A percentile compares a stretch with the other conserved stretches of the same genome.
Conservation (phyloP, 2,329 filamentous ascomycete species). For the Achaetomium macrosporum region DNA sequence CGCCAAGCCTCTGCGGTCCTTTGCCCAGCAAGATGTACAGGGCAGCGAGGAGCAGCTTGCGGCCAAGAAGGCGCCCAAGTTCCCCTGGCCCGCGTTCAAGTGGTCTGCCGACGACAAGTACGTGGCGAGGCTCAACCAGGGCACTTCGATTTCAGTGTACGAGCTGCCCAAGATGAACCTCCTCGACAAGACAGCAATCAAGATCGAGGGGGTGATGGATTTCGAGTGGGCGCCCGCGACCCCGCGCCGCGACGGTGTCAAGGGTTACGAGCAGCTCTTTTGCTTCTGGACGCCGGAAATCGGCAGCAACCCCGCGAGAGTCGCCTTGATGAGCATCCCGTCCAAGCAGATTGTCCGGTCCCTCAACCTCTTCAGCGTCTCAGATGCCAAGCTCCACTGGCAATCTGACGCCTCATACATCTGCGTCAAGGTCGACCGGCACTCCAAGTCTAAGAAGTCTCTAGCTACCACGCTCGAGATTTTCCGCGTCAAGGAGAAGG, state of each 20-base stretch:
- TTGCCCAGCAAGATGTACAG: slow-evolving; percentile 74
- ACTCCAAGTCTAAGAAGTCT: slow-evolving; percentile 99
- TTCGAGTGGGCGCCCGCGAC: slow-evolving; percentile 95
- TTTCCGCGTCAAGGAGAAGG: slow-evolving; percentile 95
- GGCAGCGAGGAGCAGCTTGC: slow-evolving; percentile 55
- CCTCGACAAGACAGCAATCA: slow-evolving; percentile 84
- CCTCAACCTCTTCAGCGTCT: slow-evolving; percentile 95
- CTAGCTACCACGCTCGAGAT: slow-evolving; percentile 96
- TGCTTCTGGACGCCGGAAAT: slow-evolving; percentile 99
- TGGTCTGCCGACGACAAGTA: slow-evolving; percentile 98
- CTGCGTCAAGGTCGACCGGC: slow-evolving; percentile 96
- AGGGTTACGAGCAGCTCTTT: slow-evolving; percentile 90
- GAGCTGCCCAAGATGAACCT: slow-evolving; percentile 85
- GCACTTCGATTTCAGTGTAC: slow-evolving; percentile 92
- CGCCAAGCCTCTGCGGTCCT: slow-evolving; percentile 83
- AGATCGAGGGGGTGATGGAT: slow-evolving; percentile 93
- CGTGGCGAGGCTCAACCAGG: slow-evolving; percentile 83
- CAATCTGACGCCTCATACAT: slow-evolving; percentile 91
- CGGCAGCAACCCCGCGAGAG: slow-evolving; percentile 94
- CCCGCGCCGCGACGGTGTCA: slow-evolving; percentile 75
- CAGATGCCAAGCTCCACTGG: slow-evolving; percentile 97
- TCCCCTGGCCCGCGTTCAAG: slow-evolving; percentile 98
- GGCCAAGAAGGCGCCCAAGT: slow-evolving; percentile 71
- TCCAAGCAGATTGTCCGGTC: slow-evolving; percentile 92
- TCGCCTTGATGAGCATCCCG: slow-evolving; percentile 91